Base-by-base conservation (phyloP, 164 flowering plant genomes). In the Taxillus chinensis region DNA sequence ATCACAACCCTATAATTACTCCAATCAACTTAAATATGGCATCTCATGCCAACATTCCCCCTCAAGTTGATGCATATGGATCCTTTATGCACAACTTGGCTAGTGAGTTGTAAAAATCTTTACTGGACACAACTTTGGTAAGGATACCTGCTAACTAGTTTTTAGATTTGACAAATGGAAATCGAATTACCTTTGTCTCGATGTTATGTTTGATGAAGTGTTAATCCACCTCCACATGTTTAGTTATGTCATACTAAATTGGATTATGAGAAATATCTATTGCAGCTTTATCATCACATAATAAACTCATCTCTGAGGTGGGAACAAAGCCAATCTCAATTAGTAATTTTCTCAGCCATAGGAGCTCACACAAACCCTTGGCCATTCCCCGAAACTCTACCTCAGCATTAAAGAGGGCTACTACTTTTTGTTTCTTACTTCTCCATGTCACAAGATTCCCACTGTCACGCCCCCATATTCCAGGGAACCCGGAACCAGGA, bases 371-470 rank as follows among this genome's bases (percentile, higher is more conserved):
- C 27, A 55, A 1, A 8, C 58, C 41, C 41, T 55, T 55, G 10
- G 58, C 38, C 27, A 55, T 16, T 1, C 27, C 58, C 0, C 58
- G 58, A 7, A 55, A 27, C 38, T 55, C 6, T n/a, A 3, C 58
- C 14, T n/a, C 59, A 5, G 39, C 59, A 6, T 5, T 15, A 55
- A 41, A 55, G 39, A 55, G 59, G 15, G 39, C 59, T 41, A 55
- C 39, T 13, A 55, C 59, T n/a, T 55, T 55, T 53, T 53, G 56
- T 3, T 53, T 53, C 56, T 53, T 53, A 53, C 56, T 53, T 53
- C 56, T 53, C 2, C 3, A 53, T 53, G 56, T 53, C 56, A 55
- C 41, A 27, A 55, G 41, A 1, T 55, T 15, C 8, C 3, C 27
- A 27, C 27, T n/a, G n/a, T n/a, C n/a, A n/a, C n/a, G n/a, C n/a